Evolutionary conservation across 2,329 filamentous ascomycete species (phyloP).

Genomic region (Davidsoniella eucalypti): DNA sequence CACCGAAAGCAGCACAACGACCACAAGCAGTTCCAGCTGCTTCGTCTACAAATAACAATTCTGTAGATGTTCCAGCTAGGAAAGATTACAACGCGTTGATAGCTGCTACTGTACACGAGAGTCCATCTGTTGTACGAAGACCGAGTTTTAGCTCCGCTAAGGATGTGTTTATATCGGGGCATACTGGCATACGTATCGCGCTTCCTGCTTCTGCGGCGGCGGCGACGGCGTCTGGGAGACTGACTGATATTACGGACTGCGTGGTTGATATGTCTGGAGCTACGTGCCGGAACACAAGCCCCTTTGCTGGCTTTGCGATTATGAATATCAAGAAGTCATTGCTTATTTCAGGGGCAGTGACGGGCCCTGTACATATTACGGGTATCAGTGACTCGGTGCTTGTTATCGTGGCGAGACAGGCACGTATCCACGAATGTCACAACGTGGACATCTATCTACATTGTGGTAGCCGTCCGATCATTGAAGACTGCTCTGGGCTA

Average conservation of each 20-base stretch:
- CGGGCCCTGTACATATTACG: conserved; percentile 72
- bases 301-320: conserved; percentile 53
- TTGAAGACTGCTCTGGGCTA: conserved; percentile 70
- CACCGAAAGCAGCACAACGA: conserved; percentile 16
- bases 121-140: conserved; percentile 29
- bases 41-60: background rate
- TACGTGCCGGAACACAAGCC: conserved; percentile 29
- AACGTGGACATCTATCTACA: conserved; percentile 73
- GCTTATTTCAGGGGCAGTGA: conserved; percentile 61
- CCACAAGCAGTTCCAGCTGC: background rate
- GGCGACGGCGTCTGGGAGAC: conserved; percentile 55
- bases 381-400: conserved; percentile 54
- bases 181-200: conserved; percentile 56
- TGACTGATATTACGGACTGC: conserved; percentile 53
- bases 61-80: background rate
- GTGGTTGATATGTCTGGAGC: conserved; percentile 68
- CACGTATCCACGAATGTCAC: conserved; percentile 76
- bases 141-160: conserved; percentile 47
- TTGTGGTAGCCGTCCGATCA: conserved; percentile 73
- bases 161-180: conserved; percentile 48
- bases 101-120: conserved; percentile 19
- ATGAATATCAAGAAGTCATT: conserved; percentile 55
- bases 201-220: conserved; percentile 54
- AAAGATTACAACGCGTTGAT: conserved; percentile 45
- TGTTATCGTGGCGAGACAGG: conserved; percentile 68